Conservation (phyloP, 306 rosid genomes). For the Cucurbita ficifolia region DNA sequence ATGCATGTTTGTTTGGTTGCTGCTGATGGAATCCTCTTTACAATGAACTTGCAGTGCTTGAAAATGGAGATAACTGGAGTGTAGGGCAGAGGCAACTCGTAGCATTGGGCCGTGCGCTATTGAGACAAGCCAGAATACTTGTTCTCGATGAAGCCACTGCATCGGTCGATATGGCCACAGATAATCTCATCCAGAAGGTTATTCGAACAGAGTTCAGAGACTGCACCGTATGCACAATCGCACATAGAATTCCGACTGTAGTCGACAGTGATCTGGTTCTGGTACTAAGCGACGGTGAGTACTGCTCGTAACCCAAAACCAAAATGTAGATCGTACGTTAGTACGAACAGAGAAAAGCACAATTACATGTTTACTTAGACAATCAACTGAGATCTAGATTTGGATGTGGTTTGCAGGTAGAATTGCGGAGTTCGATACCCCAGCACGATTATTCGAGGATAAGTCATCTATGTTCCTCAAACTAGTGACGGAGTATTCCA, state of each 20-base stretch:
- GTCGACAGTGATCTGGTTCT: slow-evolving; percentile 77
- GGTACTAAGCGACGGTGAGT: slow-evolving; percentile 84
- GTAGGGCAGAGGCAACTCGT: slow-evolving; percentile 98
- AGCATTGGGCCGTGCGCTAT: slow-evolving; percentile 82
- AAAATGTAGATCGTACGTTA: background rate
- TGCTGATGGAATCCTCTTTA: background rate
- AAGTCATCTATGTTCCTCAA: slow-evolving; percentile 84
- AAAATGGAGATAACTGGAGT: slow-evolving; percentile 99
- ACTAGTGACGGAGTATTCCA: slow-evolving; percentile 69
- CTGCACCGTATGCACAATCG: slow-evolving; percentile 84
- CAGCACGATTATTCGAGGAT: slow-evolving; percentile 59
- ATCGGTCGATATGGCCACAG: slow-evolving; percentile 89
- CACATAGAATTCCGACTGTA: slow-evolving; percentile 91
- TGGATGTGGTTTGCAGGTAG: slow-evolving; percentile 43
- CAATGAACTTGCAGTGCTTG: slow-evolving; percentile 51
- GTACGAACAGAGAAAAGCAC: background rate
- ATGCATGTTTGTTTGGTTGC: background rate
- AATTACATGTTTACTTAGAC: background rate
- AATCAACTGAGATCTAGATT: background rate
- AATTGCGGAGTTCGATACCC: slow-evolving; percentile 74
- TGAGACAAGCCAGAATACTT: slow-evolving; percentile 82
- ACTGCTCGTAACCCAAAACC: background rate
- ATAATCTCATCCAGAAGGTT: slow-evolving; percentile 80
- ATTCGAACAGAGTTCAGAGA: slow-evolving; percentile 63
- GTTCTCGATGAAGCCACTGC: slow-evolving; percentile 99